Evolutionary conservation across 2,329 filamentous ascomycete species (phyloP).

Genomic region (Penicillium polonicum): DNA sequence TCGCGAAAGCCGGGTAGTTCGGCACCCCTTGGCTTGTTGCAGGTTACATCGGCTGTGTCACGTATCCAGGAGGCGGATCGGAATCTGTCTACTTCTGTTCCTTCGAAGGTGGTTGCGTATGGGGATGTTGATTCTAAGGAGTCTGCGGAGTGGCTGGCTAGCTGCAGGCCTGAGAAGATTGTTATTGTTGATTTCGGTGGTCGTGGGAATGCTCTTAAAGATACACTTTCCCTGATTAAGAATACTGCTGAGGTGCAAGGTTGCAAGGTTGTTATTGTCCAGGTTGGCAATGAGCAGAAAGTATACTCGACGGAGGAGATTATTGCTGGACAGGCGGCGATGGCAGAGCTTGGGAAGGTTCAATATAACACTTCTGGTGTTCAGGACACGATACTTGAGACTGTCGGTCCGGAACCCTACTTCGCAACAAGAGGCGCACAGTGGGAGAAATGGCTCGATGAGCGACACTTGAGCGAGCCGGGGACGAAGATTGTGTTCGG

Average conservation of each 20-base stretch:
- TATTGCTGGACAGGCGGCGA: not conserved
- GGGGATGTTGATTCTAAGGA: not conserved
- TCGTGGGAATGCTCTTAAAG: conserved; percentile 3
- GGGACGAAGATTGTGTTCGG: conserved; percentile 17
- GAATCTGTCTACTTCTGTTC: not conserved
- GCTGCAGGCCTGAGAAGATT: conserved; percentile 10
- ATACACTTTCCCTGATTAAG: conserved; percentile 7
- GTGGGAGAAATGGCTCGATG: conserved; percentile 13
- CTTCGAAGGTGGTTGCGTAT: conserved; percentile 13
- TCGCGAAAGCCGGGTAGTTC: conserved; percentile 13
- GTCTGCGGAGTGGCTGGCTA: conserved; percentile 11
- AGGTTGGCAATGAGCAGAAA: conserved; percentile 21
- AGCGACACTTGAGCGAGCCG: conserved; percentile 10
- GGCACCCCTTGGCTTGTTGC: conserved; percentile 27
- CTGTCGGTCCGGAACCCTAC: conserved; percentile 1
- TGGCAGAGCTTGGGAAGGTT: conserved; percentile 8
- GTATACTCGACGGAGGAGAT: conserved; percentile 9
- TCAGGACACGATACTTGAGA: conserved; percentile 6
- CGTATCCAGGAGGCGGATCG: conserved; percentile 7
- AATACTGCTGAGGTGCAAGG: not conserved
- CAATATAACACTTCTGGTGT: conserved; percentile 16
- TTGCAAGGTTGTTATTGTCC: conserved; percentile 9
- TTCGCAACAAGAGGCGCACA: not conserved
- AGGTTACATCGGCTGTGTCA: conserved; percentile 27
- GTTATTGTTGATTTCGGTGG: conserved; percentile 22